Evolutionary conservation across 2,329 filamentous ascomycete genomes (phyloP), one percentile per base, ranked within the genome.

Genomic region (Sarocladiaceae sp.): DNA sequence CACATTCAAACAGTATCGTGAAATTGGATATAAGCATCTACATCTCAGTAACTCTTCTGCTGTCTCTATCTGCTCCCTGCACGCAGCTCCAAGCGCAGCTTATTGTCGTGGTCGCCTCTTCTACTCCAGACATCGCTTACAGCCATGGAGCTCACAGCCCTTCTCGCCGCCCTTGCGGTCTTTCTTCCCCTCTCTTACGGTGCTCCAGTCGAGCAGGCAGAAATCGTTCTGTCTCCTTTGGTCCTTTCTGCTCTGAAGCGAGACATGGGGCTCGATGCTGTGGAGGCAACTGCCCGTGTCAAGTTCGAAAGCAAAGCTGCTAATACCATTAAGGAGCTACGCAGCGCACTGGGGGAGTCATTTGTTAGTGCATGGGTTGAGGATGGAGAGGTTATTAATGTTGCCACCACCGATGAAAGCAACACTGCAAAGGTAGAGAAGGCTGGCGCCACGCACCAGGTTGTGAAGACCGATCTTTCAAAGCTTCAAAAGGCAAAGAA

Each of bases 401-500:
- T 47, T 26, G 41, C 40, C 21, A 31, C 40, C 33, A 37, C 41
- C 23, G 40, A 47, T 29, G 24, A 44, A 34, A 26, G 33, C 27
- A n/a, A 31, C n/a, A 31, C 26, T n/a, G 33, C 23, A 15, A 34
- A 44, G 40, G 45, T 47, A 11, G 33, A 26, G 12, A 27, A 42
- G 43, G 45, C 40, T 24, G 45, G 45, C 18, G 15, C 23, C n/a
- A 35, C 33, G 33, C 41, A 46, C 4, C 29, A 29, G 9, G 18
- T 51, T 26, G 31, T 24, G 19, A 44, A 48, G 2, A 33, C 49
- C 18, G 34, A 16, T 26, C 12, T 48, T 6, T 48, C 49, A n/a
- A 48, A 48, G 32, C 41, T 54, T 31, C 16, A 44, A 24, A 33
- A 43, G 32, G 45, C 45, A 33, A 44, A 47, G 33, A 33, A 33